These are phyloP conservation scores for Dendrothele bispora DNA, from an alignment of 768 basidiomycete species.

Conservation along the genomic window DNA sequence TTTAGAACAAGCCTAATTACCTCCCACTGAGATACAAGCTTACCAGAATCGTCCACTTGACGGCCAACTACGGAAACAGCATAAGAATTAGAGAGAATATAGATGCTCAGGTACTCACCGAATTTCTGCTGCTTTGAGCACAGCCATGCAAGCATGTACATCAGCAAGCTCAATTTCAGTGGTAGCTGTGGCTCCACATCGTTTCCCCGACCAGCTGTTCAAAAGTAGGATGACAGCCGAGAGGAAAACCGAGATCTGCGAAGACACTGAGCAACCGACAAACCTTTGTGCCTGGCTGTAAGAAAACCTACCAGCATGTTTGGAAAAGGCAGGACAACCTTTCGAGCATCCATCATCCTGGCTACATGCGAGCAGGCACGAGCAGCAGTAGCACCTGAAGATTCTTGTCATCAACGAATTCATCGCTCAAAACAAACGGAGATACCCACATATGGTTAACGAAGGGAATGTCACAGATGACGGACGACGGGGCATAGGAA, in stretches of 20 bases:
- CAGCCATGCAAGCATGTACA: conserved; percentile 57
- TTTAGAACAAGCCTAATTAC: neutral
- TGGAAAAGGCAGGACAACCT: conserved; percentile 27
- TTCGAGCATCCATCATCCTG: neutral
- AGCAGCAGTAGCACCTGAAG: conserved; percentile 10
- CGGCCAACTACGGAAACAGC: conserved; percentile 32
- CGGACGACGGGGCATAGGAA: conserved; percentile 8
- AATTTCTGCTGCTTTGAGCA: conserved; percentile 42
- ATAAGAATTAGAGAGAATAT: neutral
- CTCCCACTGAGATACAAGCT: conserved; percentile 5
- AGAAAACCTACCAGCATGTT: conserved; percentile 32
- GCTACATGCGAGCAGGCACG: conserved; percentile 6
- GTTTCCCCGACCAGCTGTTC: conserved; percentile 64
- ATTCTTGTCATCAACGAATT: too few relatives aligned
- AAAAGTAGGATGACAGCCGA: conserved; percentile 58
- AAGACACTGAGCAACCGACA: conserved; percentile 6
- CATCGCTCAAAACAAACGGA: too few relatives aligned
- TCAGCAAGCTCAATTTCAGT: conserved; percentile 55
- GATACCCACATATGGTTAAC: conserved; percentile 14
- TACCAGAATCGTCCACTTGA: conserved; percentile 42
- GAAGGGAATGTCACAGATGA: conserved; percentile 12
- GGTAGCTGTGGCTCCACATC: conserved; percentile 45
- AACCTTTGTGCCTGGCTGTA: conserved; percentile 2
- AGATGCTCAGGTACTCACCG: conserved; percentile 25
- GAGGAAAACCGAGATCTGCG: conserved; percentile 35